Evolutionary conservation across 2,329 filamentous ascomycete species (phyloP), one percentile per base, ranked within the genome.

Genomic region (Trichoderma sp.): DNA sequence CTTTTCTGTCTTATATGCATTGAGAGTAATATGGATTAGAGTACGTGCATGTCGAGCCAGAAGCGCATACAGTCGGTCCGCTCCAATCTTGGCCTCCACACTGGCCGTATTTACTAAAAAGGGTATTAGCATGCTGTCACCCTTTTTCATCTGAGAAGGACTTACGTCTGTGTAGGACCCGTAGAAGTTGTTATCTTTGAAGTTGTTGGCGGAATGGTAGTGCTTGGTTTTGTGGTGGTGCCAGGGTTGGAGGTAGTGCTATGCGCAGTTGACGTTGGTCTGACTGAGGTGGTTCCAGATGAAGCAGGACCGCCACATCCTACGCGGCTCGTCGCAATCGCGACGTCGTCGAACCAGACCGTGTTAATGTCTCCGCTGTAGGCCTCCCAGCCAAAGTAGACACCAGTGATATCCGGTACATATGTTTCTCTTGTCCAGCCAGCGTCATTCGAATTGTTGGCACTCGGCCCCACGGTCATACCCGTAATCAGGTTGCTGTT

Each of bases 301-400:
- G 26, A 28, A 5, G 26, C 13, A 14, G 61, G 52, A 26, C 37
- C 39, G 26, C 64, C 64, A 58, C 64, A 66, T 51, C 64, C 64
- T 51, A 66, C 39, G 7, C 64, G 64, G 55, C 16, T 66, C 21
- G 64, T 26, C 21, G n/a, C 39, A 28, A 66, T 59, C 10, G 64
- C 16, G 30, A 66, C n/a, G 24, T 66, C 64, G 21, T 66, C 64
- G 30, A 66, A 66, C 64, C 64, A 66, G 10, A 66, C 64, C 10
- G 64, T 66, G 14, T 66, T 66, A 21, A 59, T 34, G 37, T 59
- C 64, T 37, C 64, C 64, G 30, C 64, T 66, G 54, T 66, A 66
- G 21, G 64, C 64, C 55, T 66, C 64, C 64, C 64, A 66, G 54
- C 64, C 64, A 66, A 66, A 66, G 39, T 66, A 59, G 54, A 66